phyloP scores from a whole-genome alignment of 1,139 yeast species.

The Magnusiomyces tetraspermus region DNA sequence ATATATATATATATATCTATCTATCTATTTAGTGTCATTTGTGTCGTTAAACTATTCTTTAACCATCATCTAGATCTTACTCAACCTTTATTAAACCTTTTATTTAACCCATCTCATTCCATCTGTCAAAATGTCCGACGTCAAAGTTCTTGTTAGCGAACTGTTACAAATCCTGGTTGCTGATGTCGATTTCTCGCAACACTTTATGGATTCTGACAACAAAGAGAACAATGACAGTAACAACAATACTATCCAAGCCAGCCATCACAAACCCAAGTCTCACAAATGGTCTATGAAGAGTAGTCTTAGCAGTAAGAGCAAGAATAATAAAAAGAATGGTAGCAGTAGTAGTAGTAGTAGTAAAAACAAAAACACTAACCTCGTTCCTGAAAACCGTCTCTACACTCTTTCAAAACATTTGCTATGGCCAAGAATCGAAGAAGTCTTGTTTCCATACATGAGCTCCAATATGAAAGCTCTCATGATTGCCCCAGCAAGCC shows the following conservation, averaged over 20 bases:
- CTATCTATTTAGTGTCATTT: background rate
- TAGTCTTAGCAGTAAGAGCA: too few relatives aligned
- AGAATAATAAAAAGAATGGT: too few relatives aligned
- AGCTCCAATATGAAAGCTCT: constrained; percentile 9
- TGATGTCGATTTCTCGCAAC: background rate
- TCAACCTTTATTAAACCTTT: background rate
- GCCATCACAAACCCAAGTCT: too few relatives aligned
- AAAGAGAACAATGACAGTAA: too few relatives aligned
- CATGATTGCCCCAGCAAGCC: constrained; percentile 1
- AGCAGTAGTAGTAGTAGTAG: background rate
- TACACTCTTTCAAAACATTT: background rate
- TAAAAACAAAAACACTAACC: background rate
- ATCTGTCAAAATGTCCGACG: constrained; percentile 1
- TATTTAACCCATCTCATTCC: background rate
- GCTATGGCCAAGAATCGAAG: constrained; percentile 10
- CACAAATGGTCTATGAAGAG: too few relatives aligned
- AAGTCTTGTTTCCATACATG: constrained; percentile 12
- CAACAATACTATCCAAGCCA: too few relatives aligned
- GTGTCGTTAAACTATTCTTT: background rate
- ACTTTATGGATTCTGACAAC: too few relatives aligned
- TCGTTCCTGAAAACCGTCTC: background rate
- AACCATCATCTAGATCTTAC: background rate
- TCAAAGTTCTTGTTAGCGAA: constrained; percentile 7
- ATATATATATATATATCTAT: too few relatives aligned
- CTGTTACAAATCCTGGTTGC: constrained; percentile 7